Evolutionary conservation across 805 yeast genomes (phyloP).

Genomic region (Clavispora fructus): DNA sequence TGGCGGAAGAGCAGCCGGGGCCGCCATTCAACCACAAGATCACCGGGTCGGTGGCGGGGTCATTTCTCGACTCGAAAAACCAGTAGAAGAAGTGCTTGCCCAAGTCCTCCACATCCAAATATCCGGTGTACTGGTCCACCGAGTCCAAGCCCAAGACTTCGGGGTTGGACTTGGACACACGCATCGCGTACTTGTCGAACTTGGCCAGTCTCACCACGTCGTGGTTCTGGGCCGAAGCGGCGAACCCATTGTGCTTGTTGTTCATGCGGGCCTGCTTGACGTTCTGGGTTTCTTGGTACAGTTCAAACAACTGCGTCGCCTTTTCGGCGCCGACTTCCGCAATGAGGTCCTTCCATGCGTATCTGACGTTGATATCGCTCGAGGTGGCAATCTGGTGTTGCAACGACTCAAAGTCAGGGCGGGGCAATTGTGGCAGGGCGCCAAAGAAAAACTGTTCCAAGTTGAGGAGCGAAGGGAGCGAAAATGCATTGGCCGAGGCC

Average conservation of each 20-base stretch:
- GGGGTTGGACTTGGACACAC: constrained; percentile 19
- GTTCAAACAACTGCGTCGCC: neutral
- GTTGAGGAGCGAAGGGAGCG: neutral
- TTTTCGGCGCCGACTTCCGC: neutral
- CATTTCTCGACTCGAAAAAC: constrained; percentile 14
- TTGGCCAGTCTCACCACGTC: constrained; percentile 10
- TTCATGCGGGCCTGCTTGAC: constrained; percentile 3
- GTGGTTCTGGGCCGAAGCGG: constrained; percentile 2
- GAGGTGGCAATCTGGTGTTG: neutral
- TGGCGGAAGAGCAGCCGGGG: constrained; percentile 8
- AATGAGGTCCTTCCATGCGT: constrained; percentile 6
- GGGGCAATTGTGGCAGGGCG: neutral
- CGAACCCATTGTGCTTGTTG: constrained; percentile 4
- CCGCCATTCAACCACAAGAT: constrained; percentile 11
- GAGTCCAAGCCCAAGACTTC: constrained; percentile 15
- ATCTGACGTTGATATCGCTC: neutral
- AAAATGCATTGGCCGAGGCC: constrained; percentile 2
- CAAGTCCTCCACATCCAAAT: constrained; percentile 6
- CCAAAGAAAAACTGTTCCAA: constrained; percentile 1
- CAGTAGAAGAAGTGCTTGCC: constrained; percentile 10
- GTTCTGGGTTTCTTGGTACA: neutral
- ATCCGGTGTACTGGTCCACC: constrained; percentile 7
- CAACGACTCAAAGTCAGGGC: neutral
- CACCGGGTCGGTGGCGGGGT: constrained; percentile 8
- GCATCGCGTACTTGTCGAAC: constrained; percentile 18